Base-by-base conservation (phyloP, 2,329 filamentous ascomycete genomes). In the Venturia aucupariae region DNA sequence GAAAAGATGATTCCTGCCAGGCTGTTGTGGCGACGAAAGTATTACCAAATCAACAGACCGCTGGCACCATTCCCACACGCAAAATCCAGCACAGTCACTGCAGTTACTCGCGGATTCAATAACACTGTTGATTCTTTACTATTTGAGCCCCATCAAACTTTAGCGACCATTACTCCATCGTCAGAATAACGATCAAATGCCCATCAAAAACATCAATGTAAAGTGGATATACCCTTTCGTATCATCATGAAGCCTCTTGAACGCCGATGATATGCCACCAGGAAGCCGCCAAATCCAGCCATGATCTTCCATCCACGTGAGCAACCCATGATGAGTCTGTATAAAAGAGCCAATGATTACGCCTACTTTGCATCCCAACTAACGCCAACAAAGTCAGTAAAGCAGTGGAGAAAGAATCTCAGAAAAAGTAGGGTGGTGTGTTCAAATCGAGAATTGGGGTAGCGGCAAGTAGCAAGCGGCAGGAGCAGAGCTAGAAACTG, bases 401-500 rank as follows among this genome's bases (percentile, higher is more conserved):
- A 57, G 51, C 51, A 35, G n/a, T n/a, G 17, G 46, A 51, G 46
- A 15, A 48, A 27, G 2, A 22, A 22, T 48, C 8, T 48, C 6
- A 8, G 44, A 24, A 17, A 11, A 51, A 17, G 22, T 46, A 7
- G 6, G 22, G 4, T 22, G 44, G n/a, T 10, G 22, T 13, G 22
- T 11, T 11, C 27, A n/a, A 46, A 46, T 19, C 39, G n/a, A n/a
- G n/a, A 46, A 8, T 38, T 46, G n/a, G 39, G 39, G 15, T 10
- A 27, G 46, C 10, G 17, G 46, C 22, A 51, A 22, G 46, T 10
- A 51, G 22, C 46, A 27, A 27, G 46, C 22, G 35, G 51, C 51
- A 8, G 30, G 51, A 35, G 51, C 51, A 57, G 30, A 57, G 51
- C 51, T 35, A 57, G 15, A 57, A n/a, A 57, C 30, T 57, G 51